A percentile compares a stretch with the other conserved stretches of the same genome.
phyloP scores from a whole-genome alignment of 2,329 filamentous ascomycete genomes.

The Aspergillus udagawae region DNA sequence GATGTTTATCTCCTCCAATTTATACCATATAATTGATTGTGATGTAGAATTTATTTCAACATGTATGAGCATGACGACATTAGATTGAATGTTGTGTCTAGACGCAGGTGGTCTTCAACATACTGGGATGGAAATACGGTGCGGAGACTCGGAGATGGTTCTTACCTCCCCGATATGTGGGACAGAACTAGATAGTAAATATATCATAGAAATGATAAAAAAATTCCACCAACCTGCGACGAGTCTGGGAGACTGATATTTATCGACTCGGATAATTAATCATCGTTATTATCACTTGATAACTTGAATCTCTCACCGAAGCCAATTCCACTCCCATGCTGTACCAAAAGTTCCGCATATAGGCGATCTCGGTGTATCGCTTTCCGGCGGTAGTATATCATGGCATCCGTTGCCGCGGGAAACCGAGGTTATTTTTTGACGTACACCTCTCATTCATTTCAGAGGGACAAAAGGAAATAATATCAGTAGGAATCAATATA shows the following conservation, averaged over 20 bases:
- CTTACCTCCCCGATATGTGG: neutral
- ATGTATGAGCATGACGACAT: slow-evolving; percentile 6
- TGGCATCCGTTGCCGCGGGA: slow-evolving; percentile 13
- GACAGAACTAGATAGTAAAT: neutral
- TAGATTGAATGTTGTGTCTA: neutral
- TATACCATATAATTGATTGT: neutral
- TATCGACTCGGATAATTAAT: neutral
- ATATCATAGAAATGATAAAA: neutral
- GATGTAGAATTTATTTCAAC: slow-evolving; percentile 8
- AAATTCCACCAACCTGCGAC: neutral
- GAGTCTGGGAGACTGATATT: neutral
- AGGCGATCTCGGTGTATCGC: slow-evolving; percentile 11
- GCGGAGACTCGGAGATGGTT: neutral
- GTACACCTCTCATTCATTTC: too few species aligned
- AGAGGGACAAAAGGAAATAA: too few species aligned
- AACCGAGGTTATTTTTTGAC: slow-evolving; percentile 7
- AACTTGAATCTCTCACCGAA: neutral
- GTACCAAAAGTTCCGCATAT: neutral
- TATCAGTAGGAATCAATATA: too few species aligned
- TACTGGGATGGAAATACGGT: neutral
- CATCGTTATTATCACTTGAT: neutral
- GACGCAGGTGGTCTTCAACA: slow-evolving; percentile 18
- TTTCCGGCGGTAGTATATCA: slow-evolving; percentile 5
- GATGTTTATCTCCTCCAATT: neutral
- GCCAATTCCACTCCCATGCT: neutral